Conservation (phyloP, 1,284 basidiomycete genomes). For the Microbotryum saponariae region DNA sequence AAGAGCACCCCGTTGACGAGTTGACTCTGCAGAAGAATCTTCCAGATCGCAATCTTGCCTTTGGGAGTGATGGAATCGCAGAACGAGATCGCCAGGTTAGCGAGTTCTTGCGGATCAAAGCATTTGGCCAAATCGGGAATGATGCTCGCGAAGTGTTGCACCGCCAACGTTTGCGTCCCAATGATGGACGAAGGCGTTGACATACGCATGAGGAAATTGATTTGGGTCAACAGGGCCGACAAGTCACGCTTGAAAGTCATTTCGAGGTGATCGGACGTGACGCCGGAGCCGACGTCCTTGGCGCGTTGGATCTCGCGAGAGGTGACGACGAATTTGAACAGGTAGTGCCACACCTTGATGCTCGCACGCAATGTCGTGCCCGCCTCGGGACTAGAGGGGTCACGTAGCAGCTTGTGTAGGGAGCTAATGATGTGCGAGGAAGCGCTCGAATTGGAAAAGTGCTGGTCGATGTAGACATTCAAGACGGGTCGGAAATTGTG, state of each 20-base stretch:
- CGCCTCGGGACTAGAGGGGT: conserved; percentile 64
- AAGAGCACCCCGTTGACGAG: conserved; percentile 82
- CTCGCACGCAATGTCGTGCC: conserved; percentile 74
- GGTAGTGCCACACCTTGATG: conserved; percentile 92
- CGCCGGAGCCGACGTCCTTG: conserved; percentile 67
- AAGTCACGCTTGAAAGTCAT: conserved; percentile 62
- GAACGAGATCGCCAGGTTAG: conserved; percentile 73
- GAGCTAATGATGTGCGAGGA: conserved; percentile 74
- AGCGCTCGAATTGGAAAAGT: conserved; percentile 68
- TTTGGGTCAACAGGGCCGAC: conserved; percentile 51
- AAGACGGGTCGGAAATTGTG: conserved; percentile 88
- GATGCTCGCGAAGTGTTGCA: conserved; percentile 90
- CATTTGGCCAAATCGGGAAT: conserved; percentile 78
- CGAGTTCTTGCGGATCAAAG: conserved; percentile 69
- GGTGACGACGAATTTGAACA: conserved; percentile 86
- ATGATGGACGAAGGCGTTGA: conserved; percentile 74
- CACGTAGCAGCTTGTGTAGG: conserved; percentile 71
- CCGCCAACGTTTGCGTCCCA: conserved; percentile 68
- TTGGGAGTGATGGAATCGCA: conserved; percentile 68
- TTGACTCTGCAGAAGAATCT: conserved; percentile 85
- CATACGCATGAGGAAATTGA: conserved; percentile 82
- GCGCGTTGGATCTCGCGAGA: conserved; percentile 78
- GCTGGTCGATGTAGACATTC: conserved; percentile 83
- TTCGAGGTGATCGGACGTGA: conserved; percentile 78
- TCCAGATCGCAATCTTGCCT: conserved; percentile 84